Evolutionary conservation across 2,329 filamentous ascomycete species (phyloP), one percentile per base, ranked within the genome.

Genomic region (Hypoxylon sp.): DNA sequence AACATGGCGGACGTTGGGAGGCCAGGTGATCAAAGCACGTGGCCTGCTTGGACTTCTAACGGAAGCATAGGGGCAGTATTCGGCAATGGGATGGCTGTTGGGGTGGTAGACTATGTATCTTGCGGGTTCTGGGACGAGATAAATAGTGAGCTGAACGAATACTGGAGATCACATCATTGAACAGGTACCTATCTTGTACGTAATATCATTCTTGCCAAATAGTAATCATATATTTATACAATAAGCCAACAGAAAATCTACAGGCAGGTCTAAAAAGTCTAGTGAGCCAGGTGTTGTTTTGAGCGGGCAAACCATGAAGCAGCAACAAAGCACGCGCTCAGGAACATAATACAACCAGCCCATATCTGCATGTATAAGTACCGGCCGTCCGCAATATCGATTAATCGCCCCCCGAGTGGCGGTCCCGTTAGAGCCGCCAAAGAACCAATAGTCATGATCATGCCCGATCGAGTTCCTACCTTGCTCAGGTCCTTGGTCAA

Each of bases 361-460:
- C 66, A 73, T 4, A 69, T 57, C 73, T 85, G 83, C 37, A 83
- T 81, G 67, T 81, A 81, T 43, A 84, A 61, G 71, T 83, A 86
- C 16, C 76, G 69, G 0, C 83, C 83, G 12, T 75, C 69, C 23
- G 78, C 77, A 7, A 72, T 72, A 58, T 82, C 73, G 7, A 87
- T 79, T 53, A 87, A 70, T 0, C 80, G 82, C 2, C 84, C 85
- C 0, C 82, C 84, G 58, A 87, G 81, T 0, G 84, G 83, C 3
- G 83, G 81, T 0, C 85, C 84, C 2, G 82, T 85, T 29, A 87
- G 72, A 11, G 79, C 81, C 0, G 84, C 82, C 37, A 87, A 77
- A 14, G 79, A 81, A 16, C 85, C 80, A 34, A 85, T 79, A 14
- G 68, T 82, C 59, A 87, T 80, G 4, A 82, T 78, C 84, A 87